phyloP scores from a whole-genome alignment of 2,329 filamentous ascomycete genomes.

The Coleophoma crateriformis region DNA sequence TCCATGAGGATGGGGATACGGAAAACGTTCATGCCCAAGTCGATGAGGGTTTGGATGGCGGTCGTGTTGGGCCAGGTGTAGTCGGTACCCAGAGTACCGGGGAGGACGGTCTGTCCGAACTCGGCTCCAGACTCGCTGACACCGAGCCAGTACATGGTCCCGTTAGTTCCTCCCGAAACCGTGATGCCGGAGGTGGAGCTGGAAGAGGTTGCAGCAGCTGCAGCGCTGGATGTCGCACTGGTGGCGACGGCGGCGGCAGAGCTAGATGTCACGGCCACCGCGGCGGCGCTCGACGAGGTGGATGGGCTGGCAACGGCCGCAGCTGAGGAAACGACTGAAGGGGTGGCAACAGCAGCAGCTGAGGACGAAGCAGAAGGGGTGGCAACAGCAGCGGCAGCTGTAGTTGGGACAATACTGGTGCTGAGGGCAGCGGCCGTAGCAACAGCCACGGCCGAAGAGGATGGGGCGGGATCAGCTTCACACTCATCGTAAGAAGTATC shows the following conservation, averaged over 20 bases:
- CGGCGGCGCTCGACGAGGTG: neutral
- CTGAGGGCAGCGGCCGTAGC: neutral
- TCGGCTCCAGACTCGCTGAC: constrained; percentile 51
- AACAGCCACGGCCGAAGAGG: neutral
- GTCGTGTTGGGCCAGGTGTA: constrained; percentile 52
- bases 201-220: neutral
- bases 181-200: neutral
- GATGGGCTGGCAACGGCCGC: neutral
- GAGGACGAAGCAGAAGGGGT: neutral
- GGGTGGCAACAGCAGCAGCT: neutral
- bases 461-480: neutral
- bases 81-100: constrained; percentile 50
- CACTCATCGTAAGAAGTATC: neutral
- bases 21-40: constrained; percentile 2
- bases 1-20: constrained; percentile 45
- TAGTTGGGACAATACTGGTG: neutral
- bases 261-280: neutral
- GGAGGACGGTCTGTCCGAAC: constrained; percentile 50
- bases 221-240: neutral
- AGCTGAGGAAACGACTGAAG: neutral
- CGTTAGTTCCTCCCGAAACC: neutral
- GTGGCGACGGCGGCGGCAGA: neutral
- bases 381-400: neutral
- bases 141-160: constrained; percentile 4
- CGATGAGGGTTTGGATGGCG: constrained; percentile 1